These are phyloP conservation scores for Volvariella volvacea DNA, from an alignment of 1,284 basidiomycete genomes.

Conservation along the genomic window DNA sequence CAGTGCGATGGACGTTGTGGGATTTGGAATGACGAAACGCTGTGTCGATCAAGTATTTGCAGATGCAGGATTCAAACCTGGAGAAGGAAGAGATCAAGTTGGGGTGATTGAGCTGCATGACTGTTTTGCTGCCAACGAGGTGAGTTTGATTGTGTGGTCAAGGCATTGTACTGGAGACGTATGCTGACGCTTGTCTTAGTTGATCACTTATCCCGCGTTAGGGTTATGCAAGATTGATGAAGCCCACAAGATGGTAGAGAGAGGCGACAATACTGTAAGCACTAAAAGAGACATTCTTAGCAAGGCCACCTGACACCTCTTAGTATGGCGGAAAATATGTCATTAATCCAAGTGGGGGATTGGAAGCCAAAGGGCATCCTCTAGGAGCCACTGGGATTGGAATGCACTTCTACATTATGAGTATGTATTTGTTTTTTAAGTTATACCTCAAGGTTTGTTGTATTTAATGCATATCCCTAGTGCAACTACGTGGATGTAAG, in stretches of 20 bases:
- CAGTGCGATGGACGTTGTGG: conserved; percentile 71
- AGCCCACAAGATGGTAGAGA: conserved; percentile 72
- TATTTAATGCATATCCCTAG: conserved; percentile 31
- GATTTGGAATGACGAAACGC: conserved; percentile 67
- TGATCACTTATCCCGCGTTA: conserved; percentile 80
- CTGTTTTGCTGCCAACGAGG: conserved; percentile 79
- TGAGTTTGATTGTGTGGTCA: conserved; percentile 14
- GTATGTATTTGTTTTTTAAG: conserved; percentile 37
- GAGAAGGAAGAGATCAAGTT: conserved; percentile 67
- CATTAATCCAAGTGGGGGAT: conserved; percentile 82
- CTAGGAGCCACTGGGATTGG: conserved; percentile 82
- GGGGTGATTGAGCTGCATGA: conserved; percentile 84
- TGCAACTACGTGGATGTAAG: conserved; percentile 71
- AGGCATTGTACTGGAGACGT: not conserved
- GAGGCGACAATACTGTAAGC: conserved; percentile 75
- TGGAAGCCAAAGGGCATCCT: conserved; percentile 85
- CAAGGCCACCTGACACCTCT: not conserved
- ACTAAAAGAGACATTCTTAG: not conserved
- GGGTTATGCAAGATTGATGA: conserved; percentile 66
- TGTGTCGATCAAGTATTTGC: conserved; percentile 69
- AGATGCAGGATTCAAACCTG: conserved; percentile 61
- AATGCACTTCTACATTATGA: conserved; percentile 85
- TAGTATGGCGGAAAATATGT: conserved; percentile 84
- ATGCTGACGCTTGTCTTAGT: conserved; percentile 30
- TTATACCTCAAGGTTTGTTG: not conserved